phyloP scores from a whole-genome alignment of 306 rosid species.

The Cicer judaicum region DNA sequence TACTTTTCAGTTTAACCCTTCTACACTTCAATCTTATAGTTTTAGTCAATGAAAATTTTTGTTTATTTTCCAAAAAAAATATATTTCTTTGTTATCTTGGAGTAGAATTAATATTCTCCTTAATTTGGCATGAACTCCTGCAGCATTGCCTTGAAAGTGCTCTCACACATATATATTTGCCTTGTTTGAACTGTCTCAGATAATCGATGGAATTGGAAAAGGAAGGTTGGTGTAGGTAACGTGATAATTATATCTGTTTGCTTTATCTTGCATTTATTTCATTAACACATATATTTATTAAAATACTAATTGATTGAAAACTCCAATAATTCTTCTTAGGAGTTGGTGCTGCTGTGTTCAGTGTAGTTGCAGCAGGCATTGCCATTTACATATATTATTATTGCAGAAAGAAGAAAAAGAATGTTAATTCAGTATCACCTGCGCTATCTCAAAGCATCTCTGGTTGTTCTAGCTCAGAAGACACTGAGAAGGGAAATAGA shows the following conservation, averaged over 20 bases:
- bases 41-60: neutral
- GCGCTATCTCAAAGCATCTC: constrained; percentile 42
- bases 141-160: neutral
- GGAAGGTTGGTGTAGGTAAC: constrained; percentile 49
- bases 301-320: constrained; percentile 30
- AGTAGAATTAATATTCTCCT: constrained; percentile 17
- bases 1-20: neutral
- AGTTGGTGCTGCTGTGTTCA: constrained; percentile 19
- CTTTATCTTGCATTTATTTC: neutral
- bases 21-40: neutral
- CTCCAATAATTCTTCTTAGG: constrained; percentile 44
- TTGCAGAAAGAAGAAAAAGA: constrained; percentile 46
- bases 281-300: neutral
- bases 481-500: constrained; percentile 55
- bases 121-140: constrained; percentile 10
- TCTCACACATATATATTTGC: constrained; percentile 33
- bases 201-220: constrained; percentile 28
- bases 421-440: constrained; percentile 35
- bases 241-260: neutral
- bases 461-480: constrained; percentile 38
- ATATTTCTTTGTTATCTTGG: neutral
- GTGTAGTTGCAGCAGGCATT: constrained; percentile 28
- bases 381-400: constrained; percentile 41
- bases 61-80: neutral
- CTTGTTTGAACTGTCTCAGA: constrained; percentile 56